Percentiles rank a stretch among this genome's conserved stretches.
These are phyloP conservation scores for Kwoniella mangroviensis DNA, from an alignment of 768 basidiomycete species.

Conservation along the genomic window DNA sequence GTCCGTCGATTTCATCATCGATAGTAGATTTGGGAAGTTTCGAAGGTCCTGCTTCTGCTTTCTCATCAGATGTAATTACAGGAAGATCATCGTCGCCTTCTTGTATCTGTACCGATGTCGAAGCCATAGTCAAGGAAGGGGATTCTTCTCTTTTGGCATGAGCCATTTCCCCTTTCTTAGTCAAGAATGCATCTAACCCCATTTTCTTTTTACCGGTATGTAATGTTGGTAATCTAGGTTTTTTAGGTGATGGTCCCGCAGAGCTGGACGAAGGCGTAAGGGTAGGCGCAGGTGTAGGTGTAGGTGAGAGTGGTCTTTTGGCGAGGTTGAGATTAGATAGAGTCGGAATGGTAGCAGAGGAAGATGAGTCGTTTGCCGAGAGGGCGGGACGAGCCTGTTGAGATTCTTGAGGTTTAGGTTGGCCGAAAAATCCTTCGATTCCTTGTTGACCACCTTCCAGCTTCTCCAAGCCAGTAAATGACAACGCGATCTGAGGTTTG, in stretches of 20 bases:
- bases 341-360: constrained; percentile 7
- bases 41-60: not conserved
- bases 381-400: not conserved
- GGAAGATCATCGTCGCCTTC: not conserved
- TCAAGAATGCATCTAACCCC: constrained; percentile 29
- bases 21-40: not conserved
- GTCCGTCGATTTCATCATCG: constrained; percentile 48
- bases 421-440: constrained; percentile 83
- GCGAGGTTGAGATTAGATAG: not conserved
- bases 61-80: not conserved
- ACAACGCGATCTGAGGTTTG: constrained; percentile 44
- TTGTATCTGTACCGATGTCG: not conserved
- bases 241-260: constrained; percentile 36
- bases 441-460: constrained; percentile 71
- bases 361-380: not conserved
- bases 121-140: not conserved
- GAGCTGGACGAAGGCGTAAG: constrained; percentile 15
- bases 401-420: constrained; percentile 31
- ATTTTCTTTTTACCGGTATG: constrained; percentile 45
- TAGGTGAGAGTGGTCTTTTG: constrained; percentile 16
- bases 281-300: not conserved
- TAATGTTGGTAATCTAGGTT: constrained; percentile 44
- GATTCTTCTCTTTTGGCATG: not conserved
- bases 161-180: constrained; percentile 6
- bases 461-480: constrained; percentile 50